Percentiles rank a stretch among this genome's conserved stretches.
phyloP scores from a whole-genome alignment of 192 early-diverging fungal species.

The Podila horticola region DNA sequence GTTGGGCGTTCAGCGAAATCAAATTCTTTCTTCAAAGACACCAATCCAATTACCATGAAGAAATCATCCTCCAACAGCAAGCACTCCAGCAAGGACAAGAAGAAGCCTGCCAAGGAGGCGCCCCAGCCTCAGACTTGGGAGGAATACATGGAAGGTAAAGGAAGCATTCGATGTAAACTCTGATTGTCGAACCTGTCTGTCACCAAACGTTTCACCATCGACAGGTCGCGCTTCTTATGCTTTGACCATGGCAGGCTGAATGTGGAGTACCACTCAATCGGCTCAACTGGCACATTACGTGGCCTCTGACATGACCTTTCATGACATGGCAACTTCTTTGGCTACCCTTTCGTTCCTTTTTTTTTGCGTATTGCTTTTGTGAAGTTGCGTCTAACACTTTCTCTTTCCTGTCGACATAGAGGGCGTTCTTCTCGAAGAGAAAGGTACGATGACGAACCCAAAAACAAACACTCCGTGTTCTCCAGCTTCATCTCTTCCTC shows the following conservation, averaged over 20 bases:
- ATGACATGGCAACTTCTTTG: too few species aligned
- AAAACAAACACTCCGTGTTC: not conserved
- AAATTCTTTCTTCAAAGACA: not conserved
- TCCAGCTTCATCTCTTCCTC: not conserved
- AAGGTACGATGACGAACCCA: constrained; percentile 33
- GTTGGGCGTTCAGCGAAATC: too few species aligned
- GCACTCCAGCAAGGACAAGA: constrained; percentile 36
- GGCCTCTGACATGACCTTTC: too few species aligned
- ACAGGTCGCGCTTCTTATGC: too few species aligned
- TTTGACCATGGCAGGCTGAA: too few species aligned
- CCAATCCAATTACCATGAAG: constrained; percentile 25
- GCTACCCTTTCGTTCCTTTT: not conserved
- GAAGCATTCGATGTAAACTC: not conserved
- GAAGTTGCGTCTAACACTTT: not conserved
- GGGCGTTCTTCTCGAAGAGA: constrained; percentile 63
- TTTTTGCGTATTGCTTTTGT: not conserved
- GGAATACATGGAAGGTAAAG: constrained; percentile 65
- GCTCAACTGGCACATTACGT: not conserved
- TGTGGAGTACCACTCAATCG: not conserved
- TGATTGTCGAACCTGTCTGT: too few species aligned
- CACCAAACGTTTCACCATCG: too few species aligned
- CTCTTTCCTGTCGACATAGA: constrained; percentile 30
- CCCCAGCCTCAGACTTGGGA: constrained; percentile 62
- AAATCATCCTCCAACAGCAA: constrained; percentile 26
- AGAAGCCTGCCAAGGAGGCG: constrained; percentile 47